phyloP scores from a whole-genome alignment of 2,329 filamentous ascomycete genomes.

The Esteya vermicola region DNA sequence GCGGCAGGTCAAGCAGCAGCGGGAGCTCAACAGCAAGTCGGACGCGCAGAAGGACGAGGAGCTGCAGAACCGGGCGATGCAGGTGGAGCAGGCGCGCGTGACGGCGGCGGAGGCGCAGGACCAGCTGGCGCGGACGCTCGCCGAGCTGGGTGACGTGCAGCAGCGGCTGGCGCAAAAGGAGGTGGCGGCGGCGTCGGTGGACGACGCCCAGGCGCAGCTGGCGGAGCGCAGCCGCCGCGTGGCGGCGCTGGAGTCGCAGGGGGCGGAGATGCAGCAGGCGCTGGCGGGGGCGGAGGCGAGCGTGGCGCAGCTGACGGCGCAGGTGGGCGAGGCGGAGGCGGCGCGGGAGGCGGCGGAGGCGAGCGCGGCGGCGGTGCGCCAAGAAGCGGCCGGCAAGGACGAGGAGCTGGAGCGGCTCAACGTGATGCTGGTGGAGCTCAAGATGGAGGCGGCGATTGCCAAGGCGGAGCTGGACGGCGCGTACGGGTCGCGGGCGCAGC shows the following conservation, averaged over 20 bases:
- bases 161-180: slow-evolving; percentile 11
- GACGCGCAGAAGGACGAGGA: slow-evolving; percentile 57
- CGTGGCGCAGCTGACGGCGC: slow-evolving; percentile 21
- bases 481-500: slow-evolving; percentile 43
- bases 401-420: slow-evolving; percentile 35
- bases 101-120: slow-evolving; percentile 25
- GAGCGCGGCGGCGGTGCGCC: slow-evolving; percentile 15
- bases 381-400: slow-evolving; percentile 19
- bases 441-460: slow-evolving; percentile 46
- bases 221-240: slow-evolving; percentile 10
- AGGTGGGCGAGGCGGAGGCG: slow-evolving; percentile 16
- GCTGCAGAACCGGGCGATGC: slow-evolving; percentile 41
- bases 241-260: slow-evolving; percentile 26
- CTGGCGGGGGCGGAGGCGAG: slow-evolving; percentile 23
- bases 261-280: slow-evolving; percentile 22
- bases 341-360: slow-evolving; percentile 7
- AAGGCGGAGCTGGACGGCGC: slow-evolving; percentile 48
- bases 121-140: slow-evolving; percentile 32
- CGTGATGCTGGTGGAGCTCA: slow-evolving; percentile 40
- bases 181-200: slow-evolving; percentile 8
- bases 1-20: slow-evolving; percentile 88
- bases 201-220: slow-evolving; percentile 10
- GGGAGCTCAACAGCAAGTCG: slow-evolving; percentile 79
- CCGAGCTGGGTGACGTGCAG: slow-evolving; percentile 27
- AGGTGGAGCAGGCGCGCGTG: slow-evolving; percentile 28